Conservation (phyloP, 2,329 filamentous ascomycete genomes). For the Ascochyta koolunga region DNA sequence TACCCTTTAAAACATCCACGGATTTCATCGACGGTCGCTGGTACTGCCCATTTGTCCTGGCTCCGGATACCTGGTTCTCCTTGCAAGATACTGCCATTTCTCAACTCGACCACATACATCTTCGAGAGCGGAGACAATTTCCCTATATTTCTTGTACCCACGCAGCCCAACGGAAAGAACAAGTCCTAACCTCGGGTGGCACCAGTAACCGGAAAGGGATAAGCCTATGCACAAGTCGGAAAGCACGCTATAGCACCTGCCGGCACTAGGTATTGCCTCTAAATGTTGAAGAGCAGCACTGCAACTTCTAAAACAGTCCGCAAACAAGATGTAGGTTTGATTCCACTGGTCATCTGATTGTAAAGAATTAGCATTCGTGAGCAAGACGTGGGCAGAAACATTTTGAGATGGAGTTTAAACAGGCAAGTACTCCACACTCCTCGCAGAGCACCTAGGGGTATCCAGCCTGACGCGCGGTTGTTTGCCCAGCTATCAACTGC, state of each 20-base stretch:
- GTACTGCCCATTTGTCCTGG: conserved; percentile 18
- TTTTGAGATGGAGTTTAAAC: background rate
- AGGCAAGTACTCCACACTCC: background rate
- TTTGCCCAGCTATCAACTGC: no score
- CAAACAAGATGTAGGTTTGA: no score
- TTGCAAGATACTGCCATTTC: background rate
- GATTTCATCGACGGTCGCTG: conserved; percentile 25
- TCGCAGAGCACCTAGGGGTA: background rate
- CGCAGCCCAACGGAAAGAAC: background rate
- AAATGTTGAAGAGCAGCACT: background rate
- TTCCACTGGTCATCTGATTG: no score
- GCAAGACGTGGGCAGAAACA: background rate
- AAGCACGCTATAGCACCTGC: background rate
- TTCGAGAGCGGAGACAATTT: background rate
- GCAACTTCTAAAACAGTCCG: background rate
- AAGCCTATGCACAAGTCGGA: background rate
- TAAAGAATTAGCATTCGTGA: background rate
- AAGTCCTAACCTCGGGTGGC: background rate
- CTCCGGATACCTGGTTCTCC: conserved; percentile 19
- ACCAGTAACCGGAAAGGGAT: background rate
- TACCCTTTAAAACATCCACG: conserved; percentile 20
- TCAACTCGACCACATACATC: background rate
- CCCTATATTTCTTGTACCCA: background rate
- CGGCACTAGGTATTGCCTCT: background rate
- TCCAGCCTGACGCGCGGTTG: no score